These are phyloP conservation scores for Eucalyptus brandiana DNA, from an alignment of 345 rosid species.

Conservation along the genomic window DNA sequence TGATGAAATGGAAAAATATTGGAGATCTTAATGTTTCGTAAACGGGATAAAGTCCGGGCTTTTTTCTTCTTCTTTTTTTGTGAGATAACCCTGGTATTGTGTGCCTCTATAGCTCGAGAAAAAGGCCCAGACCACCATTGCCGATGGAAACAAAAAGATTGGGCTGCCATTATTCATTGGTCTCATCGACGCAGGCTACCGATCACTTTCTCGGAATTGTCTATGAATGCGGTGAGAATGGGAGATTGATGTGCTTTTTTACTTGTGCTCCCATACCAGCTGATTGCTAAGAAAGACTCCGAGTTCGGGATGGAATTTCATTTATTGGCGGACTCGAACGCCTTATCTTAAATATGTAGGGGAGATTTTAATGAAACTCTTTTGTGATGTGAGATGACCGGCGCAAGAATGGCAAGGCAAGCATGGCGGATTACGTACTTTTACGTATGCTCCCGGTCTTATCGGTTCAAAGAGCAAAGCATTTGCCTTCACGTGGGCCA, in stretches of 20 bases:
- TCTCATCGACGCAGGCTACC: neutral
- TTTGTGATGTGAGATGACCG: neutral
- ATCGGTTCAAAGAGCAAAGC: neutral
- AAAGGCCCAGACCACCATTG: neutral
- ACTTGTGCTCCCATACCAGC: neutral
- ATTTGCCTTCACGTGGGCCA: neutral
- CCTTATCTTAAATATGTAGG: neutral
- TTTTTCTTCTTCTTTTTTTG: neutral
- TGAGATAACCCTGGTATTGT: fast-evolving
- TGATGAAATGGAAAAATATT: neutral
- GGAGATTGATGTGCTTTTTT: neutral
- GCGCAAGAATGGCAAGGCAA: neutral
- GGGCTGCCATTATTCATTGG: neutral
- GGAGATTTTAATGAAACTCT: neutral
- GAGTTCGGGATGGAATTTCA: fast-evolving
- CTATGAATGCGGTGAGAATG: neutral
- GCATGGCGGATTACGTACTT: fast-evolving
- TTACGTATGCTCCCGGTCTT: neutral
- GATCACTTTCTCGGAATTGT: neutral
- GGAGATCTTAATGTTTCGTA: fast-evolving
- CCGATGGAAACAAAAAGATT: neutral
- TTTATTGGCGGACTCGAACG: neutral
- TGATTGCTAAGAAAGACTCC: neutral
- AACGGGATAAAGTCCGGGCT: fast-evolving
- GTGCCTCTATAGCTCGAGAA: neutral